Base-by-base conservation (phyloP, 371 early-diverging fungal species). In the Mortierella sp. region DNA sequence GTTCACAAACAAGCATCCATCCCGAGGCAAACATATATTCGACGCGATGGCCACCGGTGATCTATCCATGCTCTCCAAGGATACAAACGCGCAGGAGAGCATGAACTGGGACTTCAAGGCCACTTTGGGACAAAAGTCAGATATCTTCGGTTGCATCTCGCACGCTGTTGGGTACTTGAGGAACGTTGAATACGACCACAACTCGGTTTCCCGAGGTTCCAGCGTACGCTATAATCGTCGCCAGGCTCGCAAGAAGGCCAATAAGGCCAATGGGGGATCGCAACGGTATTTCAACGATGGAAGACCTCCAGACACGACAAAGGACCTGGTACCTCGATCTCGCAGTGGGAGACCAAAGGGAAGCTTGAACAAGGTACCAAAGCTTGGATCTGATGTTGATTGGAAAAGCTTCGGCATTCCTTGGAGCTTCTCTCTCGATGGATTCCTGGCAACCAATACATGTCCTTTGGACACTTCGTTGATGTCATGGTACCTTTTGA, bases 81-180 rank as follows among this genome's bases (percentile, higher is more conserved):
- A 55, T n/a, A 63, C 55, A 8, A 63, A 49, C 23, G 55, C 55
- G 21, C 63, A 63, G n/a, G 63, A 55, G 27, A 49, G 56, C 41
- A 17, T 63, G 0, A 49, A 56, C 12, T 14, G 43, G 1, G 56
- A 55, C 41, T 63, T 63, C 7, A 34, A 55, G 31, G 32, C 46
- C 0, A 15, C 19, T 4, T 19, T 32, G 44, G 14, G n/a, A 3
- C 43, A 42, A 17, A n/a, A 52, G 2, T 52, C 47, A 1, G n/a
- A n/a, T n/a, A 52, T 60, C 17, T 15, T 17, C 5, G 34, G 46
- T 23, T 14, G 46, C 9, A 15, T 52, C 3, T 9, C 51, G 32
- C 52, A 60, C 27, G 11, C 53, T 0, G 43, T 43, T 44, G 3
- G 8, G 0, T 60, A 50, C 41, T 15, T 41, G 30, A 17, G 11